Evolutionary conservation across 345 rosid genomes (phyloP).

Genomic region (Clausena lansium): DNA sequence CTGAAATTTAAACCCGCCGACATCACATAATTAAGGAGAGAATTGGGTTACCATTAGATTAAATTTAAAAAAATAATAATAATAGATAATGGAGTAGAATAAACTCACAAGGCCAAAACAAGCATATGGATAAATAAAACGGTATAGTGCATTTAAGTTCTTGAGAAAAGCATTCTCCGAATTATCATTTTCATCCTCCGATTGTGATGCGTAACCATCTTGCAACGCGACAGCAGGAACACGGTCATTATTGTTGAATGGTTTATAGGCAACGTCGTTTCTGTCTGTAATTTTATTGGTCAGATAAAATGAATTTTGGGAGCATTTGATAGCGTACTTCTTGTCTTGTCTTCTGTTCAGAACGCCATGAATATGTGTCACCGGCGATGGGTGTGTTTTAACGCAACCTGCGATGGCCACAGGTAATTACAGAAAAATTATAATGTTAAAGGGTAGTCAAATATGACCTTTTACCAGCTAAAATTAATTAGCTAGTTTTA

Average conservation of each 20-base stretch:
- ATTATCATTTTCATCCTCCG: background rate
- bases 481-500: no score
- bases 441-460: no score
- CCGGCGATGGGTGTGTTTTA: background rate
- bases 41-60: no score
- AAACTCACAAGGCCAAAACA: constrained; percentile 30
- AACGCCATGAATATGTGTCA: background rate
- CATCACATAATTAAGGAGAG: background rate
- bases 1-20: no score
- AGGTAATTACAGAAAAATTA: background rate
- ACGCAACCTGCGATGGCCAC: background rate
- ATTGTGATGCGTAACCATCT: background rate
- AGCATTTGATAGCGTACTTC: background rate
- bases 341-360: background rate
- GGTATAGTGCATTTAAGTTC: constrained; percentile 6
- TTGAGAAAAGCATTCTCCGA: background rate
- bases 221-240: background rate
- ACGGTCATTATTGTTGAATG: background rate
- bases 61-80: no score
- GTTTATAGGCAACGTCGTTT: background rate
- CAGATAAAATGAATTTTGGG: background rate
- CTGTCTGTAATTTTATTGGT: background rate
- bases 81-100: background rate
- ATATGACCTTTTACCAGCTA: no score
- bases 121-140: constrained; percentile 31